phyloP scores from a whole-genome alignment of 345 rosid genomes.

The Garcia nutans region DNA sequence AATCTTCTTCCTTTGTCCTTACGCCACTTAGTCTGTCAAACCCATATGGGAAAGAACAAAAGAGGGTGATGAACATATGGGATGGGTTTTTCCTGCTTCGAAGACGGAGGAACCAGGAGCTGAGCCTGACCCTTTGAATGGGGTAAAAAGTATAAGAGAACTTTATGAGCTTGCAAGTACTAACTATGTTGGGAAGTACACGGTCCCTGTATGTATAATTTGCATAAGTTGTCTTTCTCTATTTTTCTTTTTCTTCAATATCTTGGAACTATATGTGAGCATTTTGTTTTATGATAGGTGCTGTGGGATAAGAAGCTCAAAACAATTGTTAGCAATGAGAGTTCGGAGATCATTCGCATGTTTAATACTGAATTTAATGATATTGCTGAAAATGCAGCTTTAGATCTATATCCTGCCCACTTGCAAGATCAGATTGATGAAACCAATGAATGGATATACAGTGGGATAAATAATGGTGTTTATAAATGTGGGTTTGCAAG shows the following conservation, averaged over 20 bases:
- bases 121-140: slow-evolving; percentile 67
- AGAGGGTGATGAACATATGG: slow-evolving; percentile 78
- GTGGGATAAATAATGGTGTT: slow-evolving; percentile 46
- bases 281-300: slow-evolving; percentile 32
- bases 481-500: slow-evolving; percentile 53
- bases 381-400: slow-evolving; percentile 44
- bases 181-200: slow-evolving; percentile 71
- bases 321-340: slow-evolving; percentile 50
- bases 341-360: slow-evolving; percentile 50
- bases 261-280: slow-evolving; percentile 5
- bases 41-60: slow-evolving; percentile 90
- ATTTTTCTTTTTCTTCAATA: slow-evolving; percentile 5
- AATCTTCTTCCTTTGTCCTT: slow-evolving; percentile 5
- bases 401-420: slow-evolving; percentile 44
- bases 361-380: slow-evolving; percentile 48
- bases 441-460: slow-evolving; percentile 43
- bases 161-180: slow-evolving; percentile 81
- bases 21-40: slow-evolving; percentile 57
- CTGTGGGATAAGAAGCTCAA: slow-evolving; percentile 58
- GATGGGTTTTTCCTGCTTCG: slow-evolving; percentile 79
- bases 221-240: background rate
- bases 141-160: slow-evolving; percentile 70
- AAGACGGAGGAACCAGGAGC: slow-evolving; percentile 71
- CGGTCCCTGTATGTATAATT: slow-evolving; percentile 73
- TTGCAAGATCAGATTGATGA: slow-evolving; percentile 38